Conservation (phyloP, 805 yeast species). For the Zygosaccharomyces rouxii region DNA sequence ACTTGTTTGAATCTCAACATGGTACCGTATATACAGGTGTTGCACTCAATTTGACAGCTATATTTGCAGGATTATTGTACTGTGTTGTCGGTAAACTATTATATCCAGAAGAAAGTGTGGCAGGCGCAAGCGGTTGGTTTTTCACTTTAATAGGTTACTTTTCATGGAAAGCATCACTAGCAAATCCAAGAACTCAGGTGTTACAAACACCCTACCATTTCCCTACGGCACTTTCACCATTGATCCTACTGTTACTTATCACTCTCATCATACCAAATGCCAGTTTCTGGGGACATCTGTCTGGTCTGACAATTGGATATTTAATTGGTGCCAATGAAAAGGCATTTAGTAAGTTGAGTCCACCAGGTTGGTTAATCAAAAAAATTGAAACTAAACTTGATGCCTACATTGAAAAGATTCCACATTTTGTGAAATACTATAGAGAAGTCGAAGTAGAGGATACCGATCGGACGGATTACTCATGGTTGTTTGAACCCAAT, state of each 20-base stretch:
- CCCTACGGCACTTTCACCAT: slow-evolving; percentile 60
- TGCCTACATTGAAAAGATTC: slow-evolving; percentile 48
- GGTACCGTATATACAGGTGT: slow-evolving; percentile 88
- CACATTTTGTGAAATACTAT: slow-evolving; percentile 50
- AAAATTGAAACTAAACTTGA: slow-evolving; percentile 58
- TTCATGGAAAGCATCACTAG: slow-evolving; percentile 45
- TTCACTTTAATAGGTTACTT: slow-evolving; percentile 62
- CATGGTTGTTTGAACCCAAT: slow-evolving; percentile 24
- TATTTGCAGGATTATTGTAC: slow-evolving; percentile 61
- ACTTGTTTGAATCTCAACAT: slow-evolving; percentile 61
- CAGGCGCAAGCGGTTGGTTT: slow-evolving; percentile 72
- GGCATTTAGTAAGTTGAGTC: slow-evolving; percentile 52
- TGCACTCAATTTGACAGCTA: slow-evolving; percentile 67
- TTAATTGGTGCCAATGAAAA: slow-evolving; percentile 48
- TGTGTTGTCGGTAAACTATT: slow-evolving; percentile 44
- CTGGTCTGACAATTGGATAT: slow-evolving; percentile 65
- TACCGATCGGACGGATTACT: slow-evolving; percentile 20
- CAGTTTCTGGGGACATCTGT: slow-evolving; percentile 69
- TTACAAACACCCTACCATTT: slow-evolving; percentile 40
- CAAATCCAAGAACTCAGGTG: slow-evolving; percentile 40
- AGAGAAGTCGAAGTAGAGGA: slow-evolving; percentile 49
- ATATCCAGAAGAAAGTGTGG: slow-evolving; percentile 49
- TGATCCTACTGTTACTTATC: slow-evolving; percentile 45
- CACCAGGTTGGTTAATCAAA: slow-evolving; percentile 59
- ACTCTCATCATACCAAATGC: slow-evolving; percentile 58